phyloP scores from a whole-genome alignment of 768 basidiomycete genomes.

The Clavaria fumosa region DNA sequence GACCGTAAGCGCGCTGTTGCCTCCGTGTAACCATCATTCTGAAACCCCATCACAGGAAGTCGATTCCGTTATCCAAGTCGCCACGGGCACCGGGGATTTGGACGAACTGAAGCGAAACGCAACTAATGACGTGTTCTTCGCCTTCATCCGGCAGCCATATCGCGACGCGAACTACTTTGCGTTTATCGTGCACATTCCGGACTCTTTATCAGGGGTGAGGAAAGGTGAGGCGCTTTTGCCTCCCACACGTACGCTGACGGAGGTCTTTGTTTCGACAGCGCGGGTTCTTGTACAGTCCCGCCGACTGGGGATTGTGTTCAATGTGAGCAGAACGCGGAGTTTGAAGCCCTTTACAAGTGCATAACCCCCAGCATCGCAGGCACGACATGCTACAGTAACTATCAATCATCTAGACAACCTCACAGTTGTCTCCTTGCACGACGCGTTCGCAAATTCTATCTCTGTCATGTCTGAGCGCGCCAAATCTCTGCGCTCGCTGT shows the following conservation, averaged over 20 bases:
- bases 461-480: neutral
- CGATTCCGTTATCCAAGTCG: neutral
- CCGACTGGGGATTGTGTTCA: conserved; percentile 30
- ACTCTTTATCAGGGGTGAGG: conserved; percentile 23
- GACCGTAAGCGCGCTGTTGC: too few species aligned
- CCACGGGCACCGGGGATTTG: conserved; percentile 24
- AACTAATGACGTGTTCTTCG: conserved; percentile 26
- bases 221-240: conserved; percentile 15
- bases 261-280: conserved; percentile 18
- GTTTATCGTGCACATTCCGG: conserved; percentile 31
- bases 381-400: conserved; percentile 29
- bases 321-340: too few species aligned
- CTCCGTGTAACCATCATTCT: too few species aligned
- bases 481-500: neutral
- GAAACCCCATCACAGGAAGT: neutral
- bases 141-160: conserved; percentile 29
- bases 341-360: conserved; percentile 7
- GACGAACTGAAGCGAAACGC: conserved; percentile 31
- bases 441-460: conserved; percentile 20
- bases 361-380: conserved; percentile 11
- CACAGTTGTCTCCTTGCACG: conserved; percentile 24
- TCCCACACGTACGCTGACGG: conserved; percentile 2
- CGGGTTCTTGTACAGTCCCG: conserved; percentile 33
- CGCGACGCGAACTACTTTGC: conserved; percentile 24
- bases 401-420: conserved; percentile 30